Conservation (phyloP, 768 basidiomycete genomes). For the Lactifluus hygrophoroides region DNA sequence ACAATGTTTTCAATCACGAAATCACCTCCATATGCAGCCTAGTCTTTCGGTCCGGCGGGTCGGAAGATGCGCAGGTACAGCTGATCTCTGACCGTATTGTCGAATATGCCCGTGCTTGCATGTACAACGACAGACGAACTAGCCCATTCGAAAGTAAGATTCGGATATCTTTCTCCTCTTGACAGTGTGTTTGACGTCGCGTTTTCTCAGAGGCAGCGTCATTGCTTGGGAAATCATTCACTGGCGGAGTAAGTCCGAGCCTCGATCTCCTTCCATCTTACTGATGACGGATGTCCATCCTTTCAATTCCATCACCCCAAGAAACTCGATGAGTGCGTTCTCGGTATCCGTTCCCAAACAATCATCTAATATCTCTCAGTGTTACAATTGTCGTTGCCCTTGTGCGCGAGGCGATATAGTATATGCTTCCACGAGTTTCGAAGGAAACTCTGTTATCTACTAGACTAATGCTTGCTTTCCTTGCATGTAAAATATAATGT, state of each 20-base stretch:
- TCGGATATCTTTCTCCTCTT: neutral
- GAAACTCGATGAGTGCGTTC: conserved; percentile 75
- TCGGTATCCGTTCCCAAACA: conserved; percentile 4
- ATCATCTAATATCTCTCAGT: conserved; percentile 29
- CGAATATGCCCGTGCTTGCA: conserved; percentile 58
- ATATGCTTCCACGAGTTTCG: neutral
- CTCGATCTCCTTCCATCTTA: neutral
- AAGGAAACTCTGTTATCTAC: neutral
- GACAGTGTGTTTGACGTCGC: neutral
- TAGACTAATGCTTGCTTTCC: neutral
- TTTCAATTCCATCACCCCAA: conserved; percentile 24
- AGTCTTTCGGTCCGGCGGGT: conserved; percentile 31
- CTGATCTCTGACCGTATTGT: conserved; percentile 66
- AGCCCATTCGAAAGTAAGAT: conserved; percentile 70
- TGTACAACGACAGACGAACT: conserved; percentile 52
- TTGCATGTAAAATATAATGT: conserved; percentile 1
- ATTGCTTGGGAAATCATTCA: conserved; percentile 53
- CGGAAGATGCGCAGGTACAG: conserved; percentile 58
- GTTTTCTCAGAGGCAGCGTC: conserved; percentile 47
- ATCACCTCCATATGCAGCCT: conserved; percentile 63
- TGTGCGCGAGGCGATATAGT: conserved; percentile 51
- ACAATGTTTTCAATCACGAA: conserved; percentile 59
- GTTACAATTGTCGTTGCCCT: conserved; percentile 65
- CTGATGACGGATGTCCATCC: neutral
- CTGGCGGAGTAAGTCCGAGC: conserved; percentile 59